phyloP scores from a whole-genome alignment of 306 rosid species.

The Elaeagnus macrophylla region DNA sequence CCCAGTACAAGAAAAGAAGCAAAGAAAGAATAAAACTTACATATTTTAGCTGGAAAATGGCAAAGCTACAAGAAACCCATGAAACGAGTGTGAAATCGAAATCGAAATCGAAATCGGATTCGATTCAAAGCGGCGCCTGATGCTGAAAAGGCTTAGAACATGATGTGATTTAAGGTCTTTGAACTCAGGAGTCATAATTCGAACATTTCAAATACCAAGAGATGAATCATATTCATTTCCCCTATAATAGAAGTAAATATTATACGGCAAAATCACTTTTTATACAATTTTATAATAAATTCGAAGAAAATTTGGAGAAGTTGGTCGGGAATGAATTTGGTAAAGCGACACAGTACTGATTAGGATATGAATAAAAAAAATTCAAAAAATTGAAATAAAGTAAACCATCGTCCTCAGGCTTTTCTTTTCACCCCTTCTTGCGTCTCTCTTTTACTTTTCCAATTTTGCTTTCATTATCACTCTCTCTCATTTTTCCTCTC shows the following conservation, averaged over 20 bases:
- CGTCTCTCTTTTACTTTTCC: background rate
- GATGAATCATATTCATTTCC: background rate
- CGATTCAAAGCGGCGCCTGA: background rate
- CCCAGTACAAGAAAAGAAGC: too few species aligned
- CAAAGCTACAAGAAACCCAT: background rate
- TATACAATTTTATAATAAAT: background rate
- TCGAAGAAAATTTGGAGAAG: background rate
- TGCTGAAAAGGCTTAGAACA: constrained; percentile 13
- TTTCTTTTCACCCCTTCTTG: background rate
- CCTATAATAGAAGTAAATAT: too few species aligned
- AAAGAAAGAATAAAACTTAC: background rate
- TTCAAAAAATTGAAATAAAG: background rate
- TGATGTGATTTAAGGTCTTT: constrained; percentile 7
- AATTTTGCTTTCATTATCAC: background rate
- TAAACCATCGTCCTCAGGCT: background rate
- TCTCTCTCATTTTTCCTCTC: background rate
- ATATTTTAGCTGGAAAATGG: background rate
- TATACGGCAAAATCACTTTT: background rate
- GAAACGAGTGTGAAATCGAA: background rate
- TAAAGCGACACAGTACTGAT: constrained; percentile 17
- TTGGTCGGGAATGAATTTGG: background rate
- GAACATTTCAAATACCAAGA: background rate
- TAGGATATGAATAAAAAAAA: constrained; percentile 9
- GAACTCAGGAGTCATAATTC: background rate
- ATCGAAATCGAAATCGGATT: background rate